These are phyloP conservation scores for Xylaria multiplex DNA, from an alignment of 2,329 filamentous ascomycete genomes.

Conservation along the genomic window DNA sequence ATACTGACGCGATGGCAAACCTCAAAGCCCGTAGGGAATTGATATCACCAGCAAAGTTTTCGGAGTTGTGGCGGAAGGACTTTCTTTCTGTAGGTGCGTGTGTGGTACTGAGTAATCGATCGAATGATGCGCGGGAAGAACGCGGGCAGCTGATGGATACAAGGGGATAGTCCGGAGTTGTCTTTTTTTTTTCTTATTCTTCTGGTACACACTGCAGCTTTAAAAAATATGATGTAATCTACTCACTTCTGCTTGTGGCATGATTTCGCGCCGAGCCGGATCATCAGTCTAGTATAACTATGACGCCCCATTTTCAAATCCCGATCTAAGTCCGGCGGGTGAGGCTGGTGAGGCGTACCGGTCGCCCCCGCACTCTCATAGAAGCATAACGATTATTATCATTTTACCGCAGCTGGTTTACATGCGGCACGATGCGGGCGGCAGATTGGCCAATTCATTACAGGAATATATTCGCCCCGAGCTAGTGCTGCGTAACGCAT, in stretches of 20 bases:
- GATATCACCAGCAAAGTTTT: constrained; percentile 16
- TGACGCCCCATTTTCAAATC: constrained; percentile 29
- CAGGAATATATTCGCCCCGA: not conserved
- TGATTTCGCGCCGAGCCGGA: constrained; percentile 22
- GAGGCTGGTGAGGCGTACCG: constrained; percentile 24
- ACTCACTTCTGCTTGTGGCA: constrained; percentile 22
- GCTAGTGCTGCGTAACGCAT: not conserved
- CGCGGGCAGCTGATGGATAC: not conserved
- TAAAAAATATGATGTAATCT: constrained; percentile 35
- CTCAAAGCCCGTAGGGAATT: constrained; percentile 15
- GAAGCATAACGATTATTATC: not conserved
- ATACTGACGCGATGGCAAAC: constrained; percentile 13
- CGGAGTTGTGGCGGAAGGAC: constrained; percentile 22
- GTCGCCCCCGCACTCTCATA: constrained; percentile 14
- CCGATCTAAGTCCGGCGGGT: constrained; percentile 28
- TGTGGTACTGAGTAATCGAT: constrained; percentile 21
- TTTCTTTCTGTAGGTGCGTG: not conserved
- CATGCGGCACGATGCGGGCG: too few species aligned
- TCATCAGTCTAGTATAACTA: constrained; percentile 15
- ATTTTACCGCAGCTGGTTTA: not conserved
- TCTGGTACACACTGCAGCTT: not conserved
- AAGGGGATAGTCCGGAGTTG: constrained; percentile 21
- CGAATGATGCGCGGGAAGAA: constrained; percentile 5
- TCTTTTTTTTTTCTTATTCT: constrained; percentile 6
- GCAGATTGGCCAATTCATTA: not conserved